Evolutionary conservation across 164 flowering plant genomes (phyloP).

Genomic region (Macadamia tetraphylla): DNA sequence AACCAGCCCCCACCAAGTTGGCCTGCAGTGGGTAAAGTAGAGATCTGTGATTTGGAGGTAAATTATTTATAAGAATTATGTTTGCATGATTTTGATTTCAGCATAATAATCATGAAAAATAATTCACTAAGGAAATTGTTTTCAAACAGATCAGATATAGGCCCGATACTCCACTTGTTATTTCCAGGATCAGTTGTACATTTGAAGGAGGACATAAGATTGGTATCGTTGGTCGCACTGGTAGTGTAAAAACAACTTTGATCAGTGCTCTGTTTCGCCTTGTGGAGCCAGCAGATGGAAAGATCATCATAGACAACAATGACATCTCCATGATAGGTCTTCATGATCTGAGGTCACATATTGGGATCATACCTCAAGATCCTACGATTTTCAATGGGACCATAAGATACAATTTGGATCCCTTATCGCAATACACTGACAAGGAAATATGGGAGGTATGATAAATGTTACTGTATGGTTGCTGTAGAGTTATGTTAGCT

Average conservation of each 20-base stretch:
- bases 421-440: slow-evolving; percentile 45
- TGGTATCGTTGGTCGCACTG: no score
- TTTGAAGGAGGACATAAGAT: no score
- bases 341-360: slow-evolving; percentile 40
- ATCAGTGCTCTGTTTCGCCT: no score
- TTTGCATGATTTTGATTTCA: not conserved
- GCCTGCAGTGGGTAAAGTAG: slow-evolving; percentile 60
- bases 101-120: not conserved
- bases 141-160: slow-evolving; percentile 33
- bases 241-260: no score
- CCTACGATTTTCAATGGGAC: slow-evolving; percentile 68
- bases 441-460: slow-evolving; percentile 66
- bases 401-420: slow-evolving; percentile 67
- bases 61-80: not conserved
- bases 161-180: no score
- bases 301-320: no score
- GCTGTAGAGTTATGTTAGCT: no score
- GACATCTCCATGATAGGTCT: no score
- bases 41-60: slow-evolving; percentile 47
- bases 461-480: not conserved
- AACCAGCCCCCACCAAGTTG: slow-evolving; percentile 42
- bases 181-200: no score
- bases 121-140: not conserved
- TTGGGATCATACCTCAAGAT: slow-evolving; percentile 82
- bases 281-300: no score